Base-by-base conservation (phyloP, 2,329 filamentous ascomycete genomes). In the Colletotrichum zoysiae region DNA sequence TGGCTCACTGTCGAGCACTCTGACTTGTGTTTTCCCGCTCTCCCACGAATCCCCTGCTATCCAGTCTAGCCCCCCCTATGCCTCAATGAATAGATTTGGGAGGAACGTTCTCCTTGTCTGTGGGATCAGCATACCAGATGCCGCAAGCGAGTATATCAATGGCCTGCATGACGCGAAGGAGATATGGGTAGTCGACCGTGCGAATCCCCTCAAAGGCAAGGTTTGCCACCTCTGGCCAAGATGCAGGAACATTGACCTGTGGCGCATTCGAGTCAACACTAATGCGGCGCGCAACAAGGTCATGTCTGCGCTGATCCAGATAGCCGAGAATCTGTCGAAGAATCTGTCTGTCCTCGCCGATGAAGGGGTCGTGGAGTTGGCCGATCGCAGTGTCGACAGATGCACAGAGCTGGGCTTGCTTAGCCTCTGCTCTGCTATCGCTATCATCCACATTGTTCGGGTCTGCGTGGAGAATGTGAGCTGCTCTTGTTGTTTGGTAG, bases 191-290 rank as follows among this genome's bases (percentile, higher is more conserved):
- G 20, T 64, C 50, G 11, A 64, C 11, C 4, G 48, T 64, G 11
- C 5, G 18, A 7, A 40, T 53, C 14, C 48, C 61, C 38, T 53
- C 35, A 42, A 44, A n/a, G n/a, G 50, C 50, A 44, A 64, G 16
- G 18, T 44, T 16, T n/a, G 40, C 50, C 26, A 64, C 40, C 9
- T 64, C 61, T 12, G 18, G 8, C 11, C 16, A 50, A 23, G 46
- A 42, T 55, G 33, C 38, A 35, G 61, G 61, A 12, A 56, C 48
- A n/a, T 30, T 33, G 26, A 64, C 38, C 5, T 56, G 18, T n/a
- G 38, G 50, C 51, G 35, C 38, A 20, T 26, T 56, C 18, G 50
- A 33, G 20, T 64, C 61, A 50, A 64, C 51, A 55, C 38, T 64
- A 26, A 64, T 64, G 48, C 50, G 9, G 38, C 14, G 40, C 35